A percentile compares a stretch with the other conserved stretches of the same genome.
These are phyloP conservation scores for Blepharisma undulans DNA, from an alignment of 169 alveolate genomes.

Conservation along the genomic window DNA sequence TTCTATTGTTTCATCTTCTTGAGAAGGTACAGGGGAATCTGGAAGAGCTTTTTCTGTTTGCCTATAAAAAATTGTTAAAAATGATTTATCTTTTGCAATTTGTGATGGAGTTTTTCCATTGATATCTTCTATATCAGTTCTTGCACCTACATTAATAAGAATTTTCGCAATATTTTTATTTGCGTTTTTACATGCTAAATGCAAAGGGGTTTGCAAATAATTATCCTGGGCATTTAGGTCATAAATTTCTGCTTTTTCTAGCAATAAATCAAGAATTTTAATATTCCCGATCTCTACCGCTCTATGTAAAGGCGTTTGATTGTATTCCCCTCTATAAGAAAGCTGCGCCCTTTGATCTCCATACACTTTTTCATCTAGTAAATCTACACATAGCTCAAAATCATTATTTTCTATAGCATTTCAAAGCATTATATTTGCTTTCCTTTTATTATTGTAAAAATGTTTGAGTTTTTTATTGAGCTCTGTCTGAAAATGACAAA, in stretches of 20 bases:
- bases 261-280: slow-evolving; percentile 44
- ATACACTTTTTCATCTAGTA: background rate
- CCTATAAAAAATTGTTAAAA: background rate
- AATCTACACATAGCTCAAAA: background rate
- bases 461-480: background rate
- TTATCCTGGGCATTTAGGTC: slow-evolving; percentile 49
- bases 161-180: slow-evolving; percentile 44
- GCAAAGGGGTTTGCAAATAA: slow-evolving; percentile 64
- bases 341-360: background rate
- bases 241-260: slow-evolving; percentile 47
- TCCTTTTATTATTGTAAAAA: background rate
- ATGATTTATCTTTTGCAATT: background rate
- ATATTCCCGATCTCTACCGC: slow-evolving; percentile 64
- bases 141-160: slow-evolving; percentile 47
- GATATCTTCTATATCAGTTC: background rate
- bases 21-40: background rate
- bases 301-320: slow-evolving; percentile 51
- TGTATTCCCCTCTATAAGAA: background rate
- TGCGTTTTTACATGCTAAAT: slow-evolving; percentile 61
- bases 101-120: slow-evolving; percentile 17
- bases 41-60: background rate
- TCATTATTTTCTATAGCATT: background rate
- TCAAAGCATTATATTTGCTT: background rate
- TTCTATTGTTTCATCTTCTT: background rate
- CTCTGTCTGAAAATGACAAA: background rate